Evolutionary conservation across 164 flowering plant genomes (phyloP).

Genomic region (Sedum album): DNA sequence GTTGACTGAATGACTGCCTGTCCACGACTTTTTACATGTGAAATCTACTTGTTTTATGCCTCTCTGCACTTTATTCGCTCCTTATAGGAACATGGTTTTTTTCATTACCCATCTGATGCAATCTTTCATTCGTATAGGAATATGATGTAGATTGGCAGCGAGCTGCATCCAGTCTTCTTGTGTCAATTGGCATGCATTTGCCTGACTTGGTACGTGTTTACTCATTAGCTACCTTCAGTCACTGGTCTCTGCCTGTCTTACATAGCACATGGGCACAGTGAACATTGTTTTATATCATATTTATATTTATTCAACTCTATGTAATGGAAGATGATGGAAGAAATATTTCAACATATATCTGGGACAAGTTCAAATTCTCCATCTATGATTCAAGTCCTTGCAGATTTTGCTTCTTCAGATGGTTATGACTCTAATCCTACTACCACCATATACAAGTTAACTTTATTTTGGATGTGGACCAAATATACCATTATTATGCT

Average conservation of each 20-base stretch:
- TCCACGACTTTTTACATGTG: too few species aligned
- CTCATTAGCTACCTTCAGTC: constrained; percentile 8
- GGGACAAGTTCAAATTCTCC: constrained; percentile 69
- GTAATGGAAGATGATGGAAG: constrained; percentile 84
- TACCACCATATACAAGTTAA: constrained; percentile 7
- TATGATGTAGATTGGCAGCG: constrained; percentile 83
- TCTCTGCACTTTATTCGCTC: not conserved
- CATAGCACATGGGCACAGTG: not conserved
- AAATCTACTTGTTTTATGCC: not conserved
- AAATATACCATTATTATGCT: not conserved
- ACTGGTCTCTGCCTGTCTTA: not conserved
- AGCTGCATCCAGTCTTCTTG: constrained; percentile 78
- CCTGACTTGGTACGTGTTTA: constrained; percentile 84
- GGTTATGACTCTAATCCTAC: constrained; percentile 35
- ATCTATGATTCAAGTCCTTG: constrained; percentile 93
- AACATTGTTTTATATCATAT: not conserved
- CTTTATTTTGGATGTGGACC: too few species aligned
- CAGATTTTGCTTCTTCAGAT: constrained; percentile 87
- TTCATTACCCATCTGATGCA: not conserved
- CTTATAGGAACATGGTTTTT: not conserved
- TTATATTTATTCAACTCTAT: not conserved
- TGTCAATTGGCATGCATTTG: constrained; percentile 77
- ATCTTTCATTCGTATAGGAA: constrained; percentile 35
- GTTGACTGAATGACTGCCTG: too few species aligned
- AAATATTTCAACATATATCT: constrained; percentile 69